Percentiles rank a stretch among this genome's conserved stretches.
Evolutionary conservation across 306 rosid species (phyloP).

Genomic region (Datisca glomerata): DNA sequence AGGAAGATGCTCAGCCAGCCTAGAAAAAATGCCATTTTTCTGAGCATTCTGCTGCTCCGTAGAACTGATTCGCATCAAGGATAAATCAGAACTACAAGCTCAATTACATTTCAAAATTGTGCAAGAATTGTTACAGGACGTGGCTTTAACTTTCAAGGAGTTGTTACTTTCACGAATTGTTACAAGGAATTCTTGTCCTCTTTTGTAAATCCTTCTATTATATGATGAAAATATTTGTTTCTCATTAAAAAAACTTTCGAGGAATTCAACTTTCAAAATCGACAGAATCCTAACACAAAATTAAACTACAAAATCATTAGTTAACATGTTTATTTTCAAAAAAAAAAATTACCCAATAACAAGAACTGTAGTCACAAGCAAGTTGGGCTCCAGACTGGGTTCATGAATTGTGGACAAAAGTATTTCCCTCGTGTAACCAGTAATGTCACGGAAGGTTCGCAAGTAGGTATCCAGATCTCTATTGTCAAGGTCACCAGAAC

Average conservation of each 20-base stretch:
- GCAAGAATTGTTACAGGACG: too few species aligned
- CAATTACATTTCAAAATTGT: neutral
- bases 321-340: too few species aligned
- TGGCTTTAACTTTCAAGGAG: too few species aligned
- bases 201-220: too few species aligned
- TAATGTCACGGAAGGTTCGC: slow-evolving; percentile 52
- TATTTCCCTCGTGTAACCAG: slow-evolving; percentile 44
- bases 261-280: too few species aligned
- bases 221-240: too few species aligned
- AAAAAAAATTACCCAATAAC: slow-evolving; percentile 47
- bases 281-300: too few species aligned
- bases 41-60: slow-evolving; percentile 28
- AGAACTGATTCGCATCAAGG: slow-evolving; percentile 25
- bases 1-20: slow-evolving; percentile 69
- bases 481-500: slow-evolving; percentile 36
- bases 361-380: slow-evolving; percentile 62
- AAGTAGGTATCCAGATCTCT: slow-evolving; percentile 34
- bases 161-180: too few species aligned
- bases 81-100: slow-evolving; percentile 9
- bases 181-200: too few species aligned
- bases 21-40: slow-evolving; percentile 49
- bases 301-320: too few species aligned
- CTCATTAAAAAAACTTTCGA: too few species aligned
- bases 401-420: slow-evolving; percentile 46
- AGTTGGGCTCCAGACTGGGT: slow-evolving; percentile 65